Conservation (phyloP, 202 grass and related monocot species). For the Dendrocalamus latiflorus region DNA sequence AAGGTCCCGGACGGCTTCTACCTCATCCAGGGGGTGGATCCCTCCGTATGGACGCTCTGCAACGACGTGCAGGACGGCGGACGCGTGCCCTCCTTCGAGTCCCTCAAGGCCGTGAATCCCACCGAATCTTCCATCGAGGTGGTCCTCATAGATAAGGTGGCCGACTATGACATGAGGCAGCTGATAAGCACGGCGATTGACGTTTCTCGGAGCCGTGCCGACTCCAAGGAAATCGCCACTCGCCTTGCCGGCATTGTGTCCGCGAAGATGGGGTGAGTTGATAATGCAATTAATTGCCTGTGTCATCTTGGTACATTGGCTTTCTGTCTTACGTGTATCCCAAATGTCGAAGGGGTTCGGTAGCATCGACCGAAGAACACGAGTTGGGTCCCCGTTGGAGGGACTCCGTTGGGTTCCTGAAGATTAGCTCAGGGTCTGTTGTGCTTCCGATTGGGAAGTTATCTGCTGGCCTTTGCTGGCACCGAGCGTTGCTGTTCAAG, state of each 20-base stretch:
- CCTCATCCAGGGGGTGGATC: slow-evolving; percentile 75
- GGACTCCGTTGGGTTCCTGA: no score
- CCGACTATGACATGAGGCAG: slow-evolving; percentile 68
- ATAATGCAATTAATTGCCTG: background rate
- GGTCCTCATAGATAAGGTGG: slow-evolving; percentile 53
- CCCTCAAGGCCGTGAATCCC: slow-evolving; percentile 48
- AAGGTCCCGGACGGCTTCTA: slow-evolving; percentile 75
- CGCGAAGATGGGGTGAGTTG: slow-evolving; percentile 71
- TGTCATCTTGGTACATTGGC: background rate
- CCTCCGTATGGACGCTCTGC: slow-evolving; percentile 79
- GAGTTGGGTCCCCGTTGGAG: no score
- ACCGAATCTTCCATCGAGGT: slow-evolving; percentile 61
- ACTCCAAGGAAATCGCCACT: no score
- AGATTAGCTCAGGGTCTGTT: no score
- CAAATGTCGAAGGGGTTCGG: slow-evolving; percentile 53
- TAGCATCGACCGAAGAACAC: slow-evolving; percentile 53
- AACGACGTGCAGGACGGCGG: slow-evolving; percentile 55
- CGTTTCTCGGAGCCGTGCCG: no score
- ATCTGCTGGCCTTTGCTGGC: no score
- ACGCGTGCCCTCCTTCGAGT: slow-evolving; percentile 62
- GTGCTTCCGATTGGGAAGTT: no score
- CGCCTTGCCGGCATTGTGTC: no score
- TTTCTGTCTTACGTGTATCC: slow-evolving; percentile 11
- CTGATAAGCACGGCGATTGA: no score
- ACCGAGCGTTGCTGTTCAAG: slow-evolving; percentile 77